phyloP scores from a whole-genome alignment of 352 stramenopile genomes.

The Albugo laibachii region DNA sequence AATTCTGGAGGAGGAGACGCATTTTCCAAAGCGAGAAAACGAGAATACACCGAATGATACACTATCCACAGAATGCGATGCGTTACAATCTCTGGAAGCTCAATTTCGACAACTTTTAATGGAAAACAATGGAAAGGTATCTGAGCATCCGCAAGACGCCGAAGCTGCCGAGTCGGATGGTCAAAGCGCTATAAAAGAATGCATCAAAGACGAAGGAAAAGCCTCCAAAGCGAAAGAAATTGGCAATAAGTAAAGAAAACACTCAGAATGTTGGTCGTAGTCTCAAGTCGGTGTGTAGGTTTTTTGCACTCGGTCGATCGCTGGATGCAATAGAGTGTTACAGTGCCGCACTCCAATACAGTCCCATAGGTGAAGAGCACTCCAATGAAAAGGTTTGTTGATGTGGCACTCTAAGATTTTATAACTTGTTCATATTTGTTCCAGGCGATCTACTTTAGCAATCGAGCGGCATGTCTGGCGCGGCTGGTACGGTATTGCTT shows the following conservation, averaged over 20 bases:
- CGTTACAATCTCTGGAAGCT: constrained; percentile 38
- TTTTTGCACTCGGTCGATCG: constrained; percentile 44
- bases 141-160: no score
- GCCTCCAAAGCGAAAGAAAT: constrained; percentile 59
- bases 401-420: background rate
- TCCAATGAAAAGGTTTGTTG: constrained; percentile 45
- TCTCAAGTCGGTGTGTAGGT: constrained; percentile 55
- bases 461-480: constrained; percentile 53
- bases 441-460: constrained; percentile 75
- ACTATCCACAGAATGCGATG: constrained; percentile 3
- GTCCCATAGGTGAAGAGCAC: constrained; percentile 48
- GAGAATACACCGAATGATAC: background rate
- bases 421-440: background rate
- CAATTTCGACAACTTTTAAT: constrained; percentile 38
- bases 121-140: background rate
- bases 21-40: constrained; percentile 22
- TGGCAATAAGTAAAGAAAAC: constrained; percentile 45
- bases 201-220: constrained; percentile 20
- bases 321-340: constrained; percentile 74
- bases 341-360: constrained; percentile 63
- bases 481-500: constrained; percentile 16
- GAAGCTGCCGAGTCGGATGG: background rate
- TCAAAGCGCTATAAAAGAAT: constrained; percentile 15
- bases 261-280: background rate
- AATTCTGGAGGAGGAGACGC: constrained; percentile 71